phyloP scores from a whole-genome alignment of 139 green algal genomes.

The Monoraphidium neglectum region DNA sequence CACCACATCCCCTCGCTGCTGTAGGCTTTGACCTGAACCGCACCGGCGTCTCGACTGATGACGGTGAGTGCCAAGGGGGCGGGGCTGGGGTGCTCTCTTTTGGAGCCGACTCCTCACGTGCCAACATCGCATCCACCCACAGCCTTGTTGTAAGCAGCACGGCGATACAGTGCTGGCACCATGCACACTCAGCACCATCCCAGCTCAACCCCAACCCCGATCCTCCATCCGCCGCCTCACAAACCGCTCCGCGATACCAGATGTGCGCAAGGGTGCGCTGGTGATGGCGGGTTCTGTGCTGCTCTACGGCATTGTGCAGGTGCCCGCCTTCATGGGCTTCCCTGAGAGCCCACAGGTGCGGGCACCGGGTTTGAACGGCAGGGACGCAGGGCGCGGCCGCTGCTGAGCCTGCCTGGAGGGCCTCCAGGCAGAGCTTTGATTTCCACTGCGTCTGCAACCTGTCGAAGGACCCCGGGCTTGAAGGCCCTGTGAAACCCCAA shows the following conservation, averaged over 20 bases:
- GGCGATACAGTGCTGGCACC: background rate
- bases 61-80: conserved; percentile 1
- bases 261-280: conserved; percentile 43
- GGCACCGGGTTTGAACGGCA: no score
- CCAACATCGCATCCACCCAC: background rate
- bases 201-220: background rate
- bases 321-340: conserved; percentile 35
- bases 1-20: no score
- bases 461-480: no score
- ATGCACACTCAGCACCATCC: background rate
- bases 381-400: no score
- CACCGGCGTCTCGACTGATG: no score
- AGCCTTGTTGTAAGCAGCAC: background rate
- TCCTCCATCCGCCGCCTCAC: conserved; percentile 17
- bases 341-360: conserved; percentile 15
- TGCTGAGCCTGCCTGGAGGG: no score
- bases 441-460: no score
- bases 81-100: background rate
- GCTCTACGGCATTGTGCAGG: conserved; percentile 46
- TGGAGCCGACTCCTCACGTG: background rate
- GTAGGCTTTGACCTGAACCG: no score
- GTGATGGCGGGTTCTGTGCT: conserved; percentile 50
- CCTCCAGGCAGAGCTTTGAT: no score
- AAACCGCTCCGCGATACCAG: conserved; percentile 42
- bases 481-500: no score